phyloP scores from a whole-genome alignment of 2,329 filamentous ascomycete genomes.

The Talaromyces pinophilus region DNA sequence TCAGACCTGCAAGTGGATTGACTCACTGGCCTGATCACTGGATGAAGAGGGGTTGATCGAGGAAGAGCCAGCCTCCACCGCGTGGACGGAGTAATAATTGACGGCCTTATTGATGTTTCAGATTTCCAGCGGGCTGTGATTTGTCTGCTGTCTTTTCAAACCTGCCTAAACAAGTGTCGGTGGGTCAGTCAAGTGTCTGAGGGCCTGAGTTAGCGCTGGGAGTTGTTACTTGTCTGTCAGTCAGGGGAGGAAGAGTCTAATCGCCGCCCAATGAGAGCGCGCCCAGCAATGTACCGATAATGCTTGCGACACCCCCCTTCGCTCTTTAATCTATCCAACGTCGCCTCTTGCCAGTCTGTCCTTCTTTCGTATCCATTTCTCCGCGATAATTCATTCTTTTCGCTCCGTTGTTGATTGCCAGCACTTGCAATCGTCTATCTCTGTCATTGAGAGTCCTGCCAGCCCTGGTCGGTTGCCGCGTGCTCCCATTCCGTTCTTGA shows the following conservation, averaged over 20 bases:
- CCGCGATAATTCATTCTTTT: not conserved
- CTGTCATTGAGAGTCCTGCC: not conserved
- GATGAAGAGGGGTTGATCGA: not conserved
- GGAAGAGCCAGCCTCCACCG: not conserved
- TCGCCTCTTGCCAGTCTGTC: not conserved
- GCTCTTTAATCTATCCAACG: not conserved
- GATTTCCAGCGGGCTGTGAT: not conserved
- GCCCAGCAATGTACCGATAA: conserved; percentile 2
- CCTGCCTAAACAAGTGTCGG: not conserved
- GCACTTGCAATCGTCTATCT: not conserved
- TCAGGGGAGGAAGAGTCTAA: not conserved
- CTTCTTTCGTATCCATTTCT: not conserved
- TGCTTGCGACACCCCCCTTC: conserved; percentile 2
- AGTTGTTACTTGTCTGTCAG: not conserved
- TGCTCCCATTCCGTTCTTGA: conserved; percentile 2
- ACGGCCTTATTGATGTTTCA: conserved; percentile 11
- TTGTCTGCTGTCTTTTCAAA: not conserved
- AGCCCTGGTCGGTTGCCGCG: conserved; percentile 3
- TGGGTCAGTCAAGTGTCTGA: conserved; percentile 4
- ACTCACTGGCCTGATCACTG: not conserved
- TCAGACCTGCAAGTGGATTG: not conserved
- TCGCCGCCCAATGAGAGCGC: not conserved
- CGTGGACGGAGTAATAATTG: conserved; percentile 6
- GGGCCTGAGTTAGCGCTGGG: conserved; percentile 9
- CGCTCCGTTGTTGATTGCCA: not conserved